Evolutionary conservation across 225 moss, liverwort and hornwort genomes (phyloP).

Genomic region (Straminergon stramineum): DNA sequence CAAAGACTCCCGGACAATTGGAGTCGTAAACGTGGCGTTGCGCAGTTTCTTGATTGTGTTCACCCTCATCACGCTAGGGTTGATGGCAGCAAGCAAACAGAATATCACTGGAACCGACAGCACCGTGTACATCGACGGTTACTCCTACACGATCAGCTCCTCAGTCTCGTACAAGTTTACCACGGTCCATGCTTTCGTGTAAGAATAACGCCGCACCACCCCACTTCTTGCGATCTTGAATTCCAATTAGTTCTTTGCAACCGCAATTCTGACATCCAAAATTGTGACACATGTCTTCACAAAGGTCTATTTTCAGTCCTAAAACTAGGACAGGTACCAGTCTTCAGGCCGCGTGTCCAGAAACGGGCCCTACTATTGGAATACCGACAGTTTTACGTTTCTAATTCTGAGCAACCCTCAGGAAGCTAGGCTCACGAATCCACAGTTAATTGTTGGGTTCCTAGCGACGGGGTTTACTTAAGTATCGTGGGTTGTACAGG

Average conservation of each 20-base stretch:
- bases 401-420: neutral
- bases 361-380: neutral
- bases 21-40: neutral
- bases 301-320: neutral
- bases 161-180: neutral
- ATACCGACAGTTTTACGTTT: neutral
- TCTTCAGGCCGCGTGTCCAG: neutral
- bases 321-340: neutral
- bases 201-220: neutral
- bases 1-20: neutral
- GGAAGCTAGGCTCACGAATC: no score
- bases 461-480: neutral
- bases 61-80: neutral
- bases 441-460: no score
- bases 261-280: neutral
- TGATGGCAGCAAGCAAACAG: neutral
- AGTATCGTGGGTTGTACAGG: neutral
- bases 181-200: neutral
- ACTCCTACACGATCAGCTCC: neutral
- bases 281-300: neutral
- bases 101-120: fast-evolving
- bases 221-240: neutral
- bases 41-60: neutral
- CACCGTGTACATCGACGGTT: fast-evolving
- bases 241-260: neutral